Conservation (phyloP, 257 asterid species). For the Nicotiana otophora region DNA sequence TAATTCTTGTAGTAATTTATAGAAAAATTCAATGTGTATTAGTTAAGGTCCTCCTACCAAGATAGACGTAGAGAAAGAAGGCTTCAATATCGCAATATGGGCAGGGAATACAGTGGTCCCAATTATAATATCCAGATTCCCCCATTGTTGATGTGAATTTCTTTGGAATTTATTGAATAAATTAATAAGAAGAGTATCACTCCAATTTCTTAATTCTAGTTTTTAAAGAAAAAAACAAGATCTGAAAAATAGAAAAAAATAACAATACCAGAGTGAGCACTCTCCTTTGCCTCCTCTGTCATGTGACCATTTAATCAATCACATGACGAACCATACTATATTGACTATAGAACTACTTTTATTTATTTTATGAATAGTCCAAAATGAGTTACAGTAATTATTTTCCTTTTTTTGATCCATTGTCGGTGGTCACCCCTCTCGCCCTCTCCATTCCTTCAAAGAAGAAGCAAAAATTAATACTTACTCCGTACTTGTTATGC, state of each 20-base stretch:
- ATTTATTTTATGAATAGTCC: background rate
- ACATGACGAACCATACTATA: background rate
- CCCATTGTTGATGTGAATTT: background rate
- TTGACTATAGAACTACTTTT: background rate
- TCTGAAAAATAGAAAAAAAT: background rate
- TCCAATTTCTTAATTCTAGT: background rate
- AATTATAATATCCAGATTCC: background rate
- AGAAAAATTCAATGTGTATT: background rate
- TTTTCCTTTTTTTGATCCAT: background rate
- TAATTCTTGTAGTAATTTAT: background rate
- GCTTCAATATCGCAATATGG: background rate
- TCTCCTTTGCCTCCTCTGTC: constrained; percentile 9
- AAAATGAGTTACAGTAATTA: background rate
- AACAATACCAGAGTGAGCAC: constrained; percentile 1
- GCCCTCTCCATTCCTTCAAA: background rate
- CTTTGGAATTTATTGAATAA: background rate
- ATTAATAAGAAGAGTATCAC: background rate
- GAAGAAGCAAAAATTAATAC: background rate
- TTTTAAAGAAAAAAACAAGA: background rate
- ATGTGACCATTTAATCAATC: constrained; percentile 3
- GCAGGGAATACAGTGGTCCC: background rate
- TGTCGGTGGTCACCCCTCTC: constrained; percentile 6
- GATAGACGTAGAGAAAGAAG: background rate
- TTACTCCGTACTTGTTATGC: background rate
- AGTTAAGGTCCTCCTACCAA: background rate